Base-by-base conservation (phyloP, 1,284 basidiomycete species). In the Cutaneotrichosporon spelunceum region DNA sequence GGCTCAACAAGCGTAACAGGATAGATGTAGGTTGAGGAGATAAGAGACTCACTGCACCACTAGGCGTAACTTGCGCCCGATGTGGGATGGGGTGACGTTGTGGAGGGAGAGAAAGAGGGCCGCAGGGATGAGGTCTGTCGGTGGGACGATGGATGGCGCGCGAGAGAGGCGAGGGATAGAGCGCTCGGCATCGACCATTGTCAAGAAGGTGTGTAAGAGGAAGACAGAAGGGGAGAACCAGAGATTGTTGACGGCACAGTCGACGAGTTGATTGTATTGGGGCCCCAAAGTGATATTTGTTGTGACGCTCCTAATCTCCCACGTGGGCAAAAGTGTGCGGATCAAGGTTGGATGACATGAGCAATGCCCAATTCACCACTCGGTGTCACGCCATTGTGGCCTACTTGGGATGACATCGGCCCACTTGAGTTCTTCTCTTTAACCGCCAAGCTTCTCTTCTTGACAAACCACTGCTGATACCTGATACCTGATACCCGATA, bases 51-150 rank as follows among this genome's bases (percentile, higher is more conserved):
- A 57, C 56, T 57, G 56, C 9, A 50, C 56, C 5, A 57, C 47
- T 19, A 57, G 21, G 10, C 56, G 56, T 3, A 57, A 26, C 34
- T 57, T 57, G 16, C 56, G 56, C 6, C 56, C 47, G 14, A 50
- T 10, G 33, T 39, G 56, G 8, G 10, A 10, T 3, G 29, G 14
- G 7, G n/a, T 7, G 8, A 57, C 34, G 16, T 36, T 16, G n/a
- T 11, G 10, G 1, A 57, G 56, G n/a, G 47, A 47, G 10, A 57
- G 21, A 13, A 27, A 49, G 45, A 57, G 56, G 19, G 56, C 45
- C 4, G 45, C 23, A 7, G 56, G 29, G 10, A 33, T 57, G n/a
- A 48, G 56, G 47, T 57, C 56, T 4, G 33, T 57, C 16, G 56
- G 56, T n/a, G 34, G 21, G 14, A 30, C 13, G 3, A 47, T 47